phyloP scores from a whole-genome alignment of 2,329 filamentous ascomycete genomes.

The Diaporthe ilicicola region DNA sequence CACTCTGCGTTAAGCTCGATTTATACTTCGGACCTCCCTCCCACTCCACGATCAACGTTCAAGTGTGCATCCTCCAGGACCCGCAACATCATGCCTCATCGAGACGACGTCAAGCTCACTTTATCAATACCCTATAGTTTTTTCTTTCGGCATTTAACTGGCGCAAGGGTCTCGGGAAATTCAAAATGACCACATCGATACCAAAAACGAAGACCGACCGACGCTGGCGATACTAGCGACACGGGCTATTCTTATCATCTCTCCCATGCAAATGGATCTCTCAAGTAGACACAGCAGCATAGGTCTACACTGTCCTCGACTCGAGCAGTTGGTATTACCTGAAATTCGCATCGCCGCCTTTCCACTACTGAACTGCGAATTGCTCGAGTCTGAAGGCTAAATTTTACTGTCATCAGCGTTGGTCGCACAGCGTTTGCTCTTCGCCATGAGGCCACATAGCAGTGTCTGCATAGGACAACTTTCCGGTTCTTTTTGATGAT shows the following conservation, averaged over 20 bases:
- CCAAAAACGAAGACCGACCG: conserved; percentile 5
- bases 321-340: background rate
- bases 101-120: conserved; percentile 1
- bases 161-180: conserved; percentile 30
- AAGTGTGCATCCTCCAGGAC: background rate
- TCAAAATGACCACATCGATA: conserved; percentile 26
- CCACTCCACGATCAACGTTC: background rate
- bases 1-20: background rate
- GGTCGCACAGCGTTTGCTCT: conserved; percentile 13
- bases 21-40: background rate
- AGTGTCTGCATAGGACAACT: conserved; percentile 8
- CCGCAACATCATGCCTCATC: background rate
- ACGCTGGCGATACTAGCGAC: background rate
- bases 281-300: background rate
- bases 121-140: conserved; percentile 31
- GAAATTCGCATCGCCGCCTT: background rate
- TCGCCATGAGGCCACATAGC: background rate
- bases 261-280: background rate
- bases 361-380: background rate
- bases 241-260: background rate
- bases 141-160: conserved; percentile 31
- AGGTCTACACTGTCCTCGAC: background rate
- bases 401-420: background rate
- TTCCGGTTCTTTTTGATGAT: conserved; percentile 29
- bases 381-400: background rate